These are phyloP conservation scores for Ilyonectria sp. DNA, from an alignment of 2,329 filamentous ascomycete genomes.

Conservation along the genomic window DNA sequence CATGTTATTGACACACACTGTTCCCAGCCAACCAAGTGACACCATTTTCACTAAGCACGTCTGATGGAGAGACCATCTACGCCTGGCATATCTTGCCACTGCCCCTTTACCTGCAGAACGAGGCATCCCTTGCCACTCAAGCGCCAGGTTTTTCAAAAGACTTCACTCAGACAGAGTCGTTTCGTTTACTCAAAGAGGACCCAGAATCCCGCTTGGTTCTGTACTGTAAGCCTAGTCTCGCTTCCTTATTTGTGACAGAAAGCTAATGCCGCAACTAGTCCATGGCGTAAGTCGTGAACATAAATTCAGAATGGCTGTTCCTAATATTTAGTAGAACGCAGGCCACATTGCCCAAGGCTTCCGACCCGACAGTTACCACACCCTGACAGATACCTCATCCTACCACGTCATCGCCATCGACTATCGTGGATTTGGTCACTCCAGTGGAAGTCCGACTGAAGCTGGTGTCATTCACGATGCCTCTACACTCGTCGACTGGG, in stretches of 20 bases:
- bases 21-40: slow-evolving; percentile 85
- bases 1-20: slow-evolving; percentile 22
- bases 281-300: slow-evolving; percentile 69
- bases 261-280: slow-evolving; percentile 57
- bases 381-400: slow-evolving; percentile 79
- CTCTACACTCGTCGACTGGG: slow-evolving; percentile 80
- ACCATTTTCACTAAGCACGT: slow-evolving; percentile 82
- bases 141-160: slow-evolving; percentile 65
- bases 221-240: slow-evolving; percentile 65
- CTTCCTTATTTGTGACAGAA: slow-evolving; percentile 25
- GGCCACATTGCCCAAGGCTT: slow-evolving; percentile 86
- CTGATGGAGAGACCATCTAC: slow-evolving; percentile 84
- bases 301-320: neutral
- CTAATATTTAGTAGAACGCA: slow-evolving; percentile 74
- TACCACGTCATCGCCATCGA: slow-evolving; percentile 91
- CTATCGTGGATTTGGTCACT: slow-evolving; percentile 90
- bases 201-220: slow-evolving; percentile 75
- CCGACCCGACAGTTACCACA: slow-evolving; percentile 83
- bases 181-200: slow-evolving; percentile 74
- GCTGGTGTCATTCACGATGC: slow-evolving; percentile 86
- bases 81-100: slow-evolving; percentile 93
- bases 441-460: slow-evolving; percentile 86
- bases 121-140: slow-evolving; percentile 71
- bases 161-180: slow-evolving; percentile 70
- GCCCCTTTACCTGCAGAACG: slow-evolving; percentile 81